Percentiles rank a stretch among this genome's conserved stretches.
Evolutionary conservation across 495 filamentous ascomycete genomes (phyloP).

Genomic region (Lichenothelia convexa): DNA sequence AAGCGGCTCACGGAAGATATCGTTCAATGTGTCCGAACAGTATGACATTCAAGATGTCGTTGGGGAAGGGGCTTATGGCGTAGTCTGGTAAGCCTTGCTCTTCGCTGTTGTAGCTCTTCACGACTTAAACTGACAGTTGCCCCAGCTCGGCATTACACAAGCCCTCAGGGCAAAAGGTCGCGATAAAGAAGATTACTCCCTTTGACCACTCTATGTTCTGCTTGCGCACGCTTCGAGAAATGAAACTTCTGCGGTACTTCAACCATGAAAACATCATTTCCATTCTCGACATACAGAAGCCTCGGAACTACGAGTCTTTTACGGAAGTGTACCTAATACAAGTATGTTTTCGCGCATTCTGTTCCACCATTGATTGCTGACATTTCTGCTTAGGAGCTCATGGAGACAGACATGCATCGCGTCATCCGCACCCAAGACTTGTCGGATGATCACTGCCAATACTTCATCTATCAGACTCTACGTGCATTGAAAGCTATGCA

Average conservation of each 20-base stretch:
- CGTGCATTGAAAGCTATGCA: constrained; percentile 95
- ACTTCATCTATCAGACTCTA: constrained; percentile 33
- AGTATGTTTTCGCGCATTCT: constrained; percentile 29
- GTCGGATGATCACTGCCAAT: constrained; percentile 59
- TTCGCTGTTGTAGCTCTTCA: neutral
- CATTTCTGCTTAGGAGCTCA: constrained; percentile 52
- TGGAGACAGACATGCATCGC: constrained; percentile 99
- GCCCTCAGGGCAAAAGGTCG: constrained; percentile 95
- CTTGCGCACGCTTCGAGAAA: constrained; percentile 87
- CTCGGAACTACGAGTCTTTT: constrained; percentile 85
- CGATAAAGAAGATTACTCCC: constrained; percentile 99
- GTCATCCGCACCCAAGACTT: constrained; percentile 79
- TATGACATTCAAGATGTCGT: constrained; percentile 99
- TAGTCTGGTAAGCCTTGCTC: constrained; percentile 65
- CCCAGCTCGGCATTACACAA: constrained; percentile 94
- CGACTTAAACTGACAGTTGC: constrained; percentile 9
- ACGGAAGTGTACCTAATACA: constrained; percentile 98
- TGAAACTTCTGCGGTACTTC: constrained; percentile 98
- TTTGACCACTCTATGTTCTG: constrained; percentile 99
- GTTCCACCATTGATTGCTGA: neutral
- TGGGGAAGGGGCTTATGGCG: constrained; percentile 95
- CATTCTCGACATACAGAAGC: constrained; percentile 97
- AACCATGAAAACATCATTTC: constrained; percentile 99
- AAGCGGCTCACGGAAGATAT: constrained; percentile 74
- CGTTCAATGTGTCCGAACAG: constrained; percentile 98